Base-by-base conservation (phyloP, 179 eudicot species). In the Silene vulgaris region DNA sequence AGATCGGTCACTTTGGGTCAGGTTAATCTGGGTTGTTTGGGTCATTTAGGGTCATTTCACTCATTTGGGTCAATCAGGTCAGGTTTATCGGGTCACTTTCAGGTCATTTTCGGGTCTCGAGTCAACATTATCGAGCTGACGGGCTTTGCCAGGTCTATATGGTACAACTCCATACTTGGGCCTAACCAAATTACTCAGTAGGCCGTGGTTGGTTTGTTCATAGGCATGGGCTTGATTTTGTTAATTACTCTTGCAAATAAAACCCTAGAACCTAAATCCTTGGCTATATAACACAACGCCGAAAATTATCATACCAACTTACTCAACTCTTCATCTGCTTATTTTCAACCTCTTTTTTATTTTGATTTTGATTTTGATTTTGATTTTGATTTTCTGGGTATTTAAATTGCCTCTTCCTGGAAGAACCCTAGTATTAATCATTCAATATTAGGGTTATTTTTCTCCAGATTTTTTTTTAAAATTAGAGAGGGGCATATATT, bases 391-490 rank as follows among this genome's bases (percentile, higher is more conserved):
- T 3, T 28, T 14, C 48, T 40, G 11, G 12, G 48, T 3, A 13
- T 66, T 3, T 4, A 77, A 43, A 12, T 40, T 70, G 84, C 84
- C 81, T 74, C 81, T 74, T 70, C 29, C 76, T 81, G 81, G 76
- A 77, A 64, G 71, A 77, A 74, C 84, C 78, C 78, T 77, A 54
- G 8, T 32, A 56, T 69, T 56, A 17, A 69, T 3, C 9, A 0
- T 2, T 54, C 5, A 45, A 20, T 74, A 23, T 29, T 11, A 17
- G 26, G 65, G 80, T 66, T 23, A 17, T 59, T 17, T 65, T 21
- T 35, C 50, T 72, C 71, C 74, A 72, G 77, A 65, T 80, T 63
- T 76, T 80, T 43, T 29, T 29, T 35, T 35, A 71, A 48, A 32
- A 5, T 23, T 75, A 71, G 75, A 70, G 26, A 37, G 84, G 35